phyloP scores from a whole-genome alignment of 495 filamentous ascomycete species.

The Neurospora sp. region DNA sequence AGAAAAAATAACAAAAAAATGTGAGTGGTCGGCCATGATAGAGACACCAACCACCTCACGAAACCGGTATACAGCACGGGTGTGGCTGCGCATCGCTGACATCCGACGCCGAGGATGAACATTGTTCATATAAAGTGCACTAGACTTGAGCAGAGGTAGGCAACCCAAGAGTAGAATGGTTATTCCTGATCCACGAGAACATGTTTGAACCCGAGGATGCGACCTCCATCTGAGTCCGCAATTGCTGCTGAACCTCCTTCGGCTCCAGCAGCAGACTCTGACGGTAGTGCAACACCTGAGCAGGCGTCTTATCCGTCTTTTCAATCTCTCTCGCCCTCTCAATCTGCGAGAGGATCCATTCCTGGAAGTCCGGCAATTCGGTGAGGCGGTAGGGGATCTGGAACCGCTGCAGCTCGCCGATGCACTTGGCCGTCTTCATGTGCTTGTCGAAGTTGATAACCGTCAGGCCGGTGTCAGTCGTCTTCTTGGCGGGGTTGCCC shows the following conservation, averaged over 20 bases:
- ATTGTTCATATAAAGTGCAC: not conserved
- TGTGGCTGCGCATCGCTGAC: not conserved
- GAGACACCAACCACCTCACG: not conserved
- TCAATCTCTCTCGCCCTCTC: conserved; percentile 70
- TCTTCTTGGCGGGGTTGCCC: conserved; percentile 73
- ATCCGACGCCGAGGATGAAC: not conserved
- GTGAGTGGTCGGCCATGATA: not conserved
- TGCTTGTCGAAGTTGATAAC: conserved; percentile 99
- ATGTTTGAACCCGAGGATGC: conserved; percentile 11
- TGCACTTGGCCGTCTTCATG: conserved; percentile 85
- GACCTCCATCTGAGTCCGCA: conserved; percentile 41
- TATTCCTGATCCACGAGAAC: conserved; percentile 25
- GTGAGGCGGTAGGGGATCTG: conserved; percentile 86
- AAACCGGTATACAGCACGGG: not conserved
- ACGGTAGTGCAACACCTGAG: conserved; percentile 73
- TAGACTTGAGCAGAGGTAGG: conserved; percentile 9
- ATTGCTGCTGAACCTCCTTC: conserved; percentile 45
- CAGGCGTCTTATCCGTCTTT: conserved; percentile 47
- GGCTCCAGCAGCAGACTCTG: conserved; percentile 85
- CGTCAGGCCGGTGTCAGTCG: conserved; percentile 39
- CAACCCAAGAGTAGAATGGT: conserved; percentile 10
- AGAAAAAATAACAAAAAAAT: not conserved
- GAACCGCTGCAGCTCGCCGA: conserved; percentile 92
- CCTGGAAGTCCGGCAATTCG: conserved; percentile 82
- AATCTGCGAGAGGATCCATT: conserved; percentile 84